Conservation (phyloP, 306 rosid species). For the Cucumis melo region DNA sequence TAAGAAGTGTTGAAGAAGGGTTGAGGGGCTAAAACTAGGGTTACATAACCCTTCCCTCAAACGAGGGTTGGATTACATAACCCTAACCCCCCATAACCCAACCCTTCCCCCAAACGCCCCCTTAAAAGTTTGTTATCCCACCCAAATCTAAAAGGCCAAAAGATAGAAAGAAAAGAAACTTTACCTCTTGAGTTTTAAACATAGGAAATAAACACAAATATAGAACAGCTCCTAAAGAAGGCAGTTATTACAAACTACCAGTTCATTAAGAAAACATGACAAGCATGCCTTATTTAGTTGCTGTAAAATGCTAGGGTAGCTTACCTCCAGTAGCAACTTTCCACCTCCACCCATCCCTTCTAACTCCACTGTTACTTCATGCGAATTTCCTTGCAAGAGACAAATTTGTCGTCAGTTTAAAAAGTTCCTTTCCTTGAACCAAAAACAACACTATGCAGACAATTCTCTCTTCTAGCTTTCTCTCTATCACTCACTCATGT, state of each 20-base stretch:
- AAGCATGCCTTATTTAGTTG: background rate
- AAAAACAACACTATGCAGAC: background rate
- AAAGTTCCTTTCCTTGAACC: background rate
- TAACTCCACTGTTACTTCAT: slow-evolving; percentile 71
- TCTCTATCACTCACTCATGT: background rate
- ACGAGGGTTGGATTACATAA: too few relatives aligned
- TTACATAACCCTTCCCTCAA: too few relatives aligned
- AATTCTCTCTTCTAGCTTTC: background rate
- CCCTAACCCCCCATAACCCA: too few relatives aligned
- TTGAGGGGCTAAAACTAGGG: too few relatives aligned
- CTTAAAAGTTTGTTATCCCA: background rate
- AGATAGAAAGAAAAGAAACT: background rate
- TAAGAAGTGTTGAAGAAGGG: too few relatives aligned
- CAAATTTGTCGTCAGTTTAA: slow-evolving; percentile 7
- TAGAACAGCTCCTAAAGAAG: background rate
- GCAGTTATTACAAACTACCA: background rate
- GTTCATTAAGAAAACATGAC: background rate
- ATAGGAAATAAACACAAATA: background rate
- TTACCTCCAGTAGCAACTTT: slow-evolving; percentile 71
- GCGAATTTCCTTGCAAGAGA: slow-evolving; percentile 48
- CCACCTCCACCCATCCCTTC: slow-evolving; percentile 99
- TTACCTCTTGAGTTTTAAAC: background rate
- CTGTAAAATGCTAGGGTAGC: slow-evolving; percentile 11
- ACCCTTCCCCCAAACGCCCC: too few relatives aligned
- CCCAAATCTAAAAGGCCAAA: background rate